Evolutionary conservation across 768 basidiomycete species (phyloP), one percentile per base, ranked within the genome.

Genomic region (Tephrocybe sp.): DNA sequence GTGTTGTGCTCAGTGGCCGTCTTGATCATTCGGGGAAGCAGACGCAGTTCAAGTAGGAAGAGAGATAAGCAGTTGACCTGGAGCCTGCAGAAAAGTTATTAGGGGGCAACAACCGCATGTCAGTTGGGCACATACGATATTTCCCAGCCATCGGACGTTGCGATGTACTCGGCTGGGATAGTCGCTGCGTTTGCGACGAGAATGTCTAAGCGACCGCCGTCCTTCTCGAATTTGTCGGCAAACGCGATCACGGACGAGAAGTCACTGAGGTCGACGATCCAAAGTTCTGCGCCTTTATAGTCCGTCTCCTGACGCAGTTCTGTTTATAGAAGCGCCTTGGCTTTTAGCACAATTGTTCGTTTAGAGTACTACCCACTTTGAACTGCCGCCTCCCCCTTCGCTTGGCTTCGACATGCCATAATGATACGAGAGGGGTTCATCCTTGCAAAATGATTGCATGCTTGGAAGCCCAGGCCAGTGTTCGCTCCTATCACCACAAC

Each of bases 401-500:
- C 50, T 30, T 67, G 44, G 44, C 53, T 72, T 14, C 75, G 58
- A 48, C 74, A 77, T 3, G 64, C 73, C 18, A 79, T 26, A 26
- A 79, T 68, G 2, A 78, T 58, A 43, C 62, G 65, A 0, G 49
- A 67, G 9, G 77, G 67, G 36, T 69, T 70, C 77, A 79, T 75
- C 1, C 48, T 39, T 0, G 76, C 76, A 36, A 79, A 74, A 50
- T 78, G 73, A 45, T 72, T 75, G 12, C 73, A 66, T 0, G 74
- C 70, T 54, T 79, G 76, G 41, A 77, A 70, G 0, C 79, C 79
- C 2, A 81, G 45, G 1, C 79, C 83, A 23, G 69, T 68, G 54
- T 84, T 84, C 2, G 80, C 77, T 4, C 71, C 74, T 28, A 73
- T 67, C 17, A 85, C 72, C 12, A 82, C 45, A 20, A 82, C 67